These are phyloP conservation scores for Xanthoconium purpureum DNA, from an alignment of 768 basidiomycete genomes.

Conservation along the genomic window DNA sequence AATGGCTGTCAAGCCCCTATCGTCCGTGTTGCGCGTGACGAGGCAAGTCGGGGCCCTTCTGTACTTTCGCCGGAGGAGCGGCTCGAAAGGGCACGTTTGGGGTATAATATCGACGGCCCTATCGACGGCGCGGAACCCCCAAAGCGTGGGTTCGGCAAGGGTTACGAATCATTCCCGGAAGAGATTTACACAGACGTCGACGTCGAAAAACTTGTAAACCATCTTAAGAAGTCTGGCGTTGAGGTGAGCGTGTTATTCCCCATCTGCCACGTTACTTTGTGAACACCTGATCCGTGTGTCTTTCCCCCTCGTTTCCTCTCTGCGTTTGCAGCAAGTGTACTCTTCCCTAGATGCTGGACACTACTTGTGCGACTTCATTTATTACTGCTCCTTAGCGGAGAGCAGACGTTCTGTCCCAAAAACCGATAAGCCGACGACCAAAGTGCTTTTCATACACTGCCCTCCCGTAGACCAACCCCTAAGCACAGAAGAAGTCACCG, in stretches of 20 bases:
- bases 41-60: slow-evolving; percentile 15
- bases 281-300: slow-evolving; percentile 3
- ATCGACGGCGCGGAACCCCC: slow-evolving; percentile 30
- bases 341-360: slow-evolving; percentile 75
- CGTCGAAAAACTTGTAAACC: slow-evolving; percentile 35
- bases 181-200: slow-evolving; percentile 37
- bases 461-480: slow-evolving; percentile 65
- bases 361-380: slow-evolving; percentile 74
- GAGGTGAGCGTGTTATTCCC: slow-evolving; percentile 26
- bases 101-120: slow-evolving; percentile 26
- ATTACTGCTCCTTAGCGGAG: slow-evolving; percentile 74
- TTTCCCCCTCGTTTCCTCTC: neutral
- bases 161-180: slow-evolving; percentile 35
- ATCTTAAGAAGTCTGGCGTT: slow-evolving; percentile 32
- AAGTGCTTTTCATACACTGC: slow-evolving; percentile 69
- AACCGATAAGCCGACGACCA: slow-evolving; percentile 31
- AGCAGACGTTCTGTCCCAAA: slow-evolving; percentile 43
- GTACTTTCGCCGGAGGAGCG: slow-evolving; percentile 26
- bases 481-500: slow-evolving; percentile 63
- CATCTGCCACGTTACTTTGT: neutral
- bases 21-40: slow-evolving; percentile 32
- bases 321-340: slow-evolving; percentile 52
- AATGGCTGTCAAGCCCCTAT: slow-evolving; percentile 52
- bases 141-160: slow-evolving; percentile 36
- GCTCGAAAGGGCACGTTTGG: slow-evolving; percentile 29